phyloP scores from a whole-genome alignment of 164 flowering plant genomes.

The Dillenia turbinata region DNA sequence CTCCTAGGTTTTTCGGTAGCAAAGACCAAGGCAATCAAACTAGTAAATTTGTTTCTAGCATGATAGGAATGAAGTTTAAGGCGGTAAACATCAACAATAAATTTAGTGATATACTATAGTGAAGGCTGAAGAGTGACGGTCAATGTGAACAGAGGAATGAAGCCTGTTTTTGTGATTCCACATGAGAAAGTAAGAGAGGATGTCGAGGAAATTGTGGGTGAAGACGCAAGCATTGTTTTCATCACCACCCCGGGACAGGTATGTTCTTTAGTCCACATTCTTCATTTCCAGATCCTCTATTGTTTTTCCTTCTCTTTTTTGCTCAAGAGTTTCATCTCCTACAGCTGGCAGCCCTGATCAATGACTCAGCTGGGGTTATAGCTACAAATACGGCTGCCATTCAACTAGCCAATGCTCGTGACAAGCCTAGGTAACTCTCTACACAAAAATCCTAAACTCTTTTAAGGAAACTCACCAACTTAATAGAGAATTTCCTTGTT shows the following conservation, averaged over 20 bases:
- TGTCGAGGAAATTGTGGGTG: constrained; percentile 65
- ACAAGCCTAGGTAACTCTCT: constrained; percentile 59
- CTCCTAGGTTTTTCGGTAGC: no score
- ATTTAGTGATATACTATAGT: no score
- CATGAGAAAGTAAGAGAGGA: constrained; percentile 81
- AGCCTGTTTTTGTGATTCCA: constrained; percentile 81
- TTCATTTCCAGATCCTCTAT: not conserved
- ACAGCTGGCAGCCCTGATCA: constrained; percentile 83
- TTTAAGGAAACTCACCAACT: not conserved
- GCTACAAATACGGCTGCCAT: constrained; percentile 90
- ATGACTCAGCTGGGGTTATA: constrained; percentile 82
- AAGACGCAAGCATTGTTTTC: constrained; percentile 74
- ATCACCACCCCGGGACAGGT: constrained; percentile 94
- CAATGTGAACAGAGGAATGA: constrained; percentile 48
- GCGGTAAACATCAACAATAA: no score
- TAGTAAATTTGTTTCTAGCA: no score
- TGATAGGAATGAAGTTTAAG: no score
- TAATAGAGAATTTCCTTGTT: not conserved
- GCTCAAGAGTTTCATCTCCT: constrained; percentile 4
- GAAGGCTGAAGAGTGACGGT: no score
- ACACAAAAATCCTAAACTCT: not conserved
- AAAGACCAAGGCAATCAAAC: no score
- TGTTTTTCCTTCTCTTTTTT: constrained; percentile 1
- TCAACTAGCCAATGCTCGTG: constrained; percentile 80
- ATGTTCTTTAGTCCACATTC: constrained; percentile 1